Base-by-base conservation (phyloP, 495 filamentous ascomycete genomes). In the Sporormia fimetaria region DNA sequence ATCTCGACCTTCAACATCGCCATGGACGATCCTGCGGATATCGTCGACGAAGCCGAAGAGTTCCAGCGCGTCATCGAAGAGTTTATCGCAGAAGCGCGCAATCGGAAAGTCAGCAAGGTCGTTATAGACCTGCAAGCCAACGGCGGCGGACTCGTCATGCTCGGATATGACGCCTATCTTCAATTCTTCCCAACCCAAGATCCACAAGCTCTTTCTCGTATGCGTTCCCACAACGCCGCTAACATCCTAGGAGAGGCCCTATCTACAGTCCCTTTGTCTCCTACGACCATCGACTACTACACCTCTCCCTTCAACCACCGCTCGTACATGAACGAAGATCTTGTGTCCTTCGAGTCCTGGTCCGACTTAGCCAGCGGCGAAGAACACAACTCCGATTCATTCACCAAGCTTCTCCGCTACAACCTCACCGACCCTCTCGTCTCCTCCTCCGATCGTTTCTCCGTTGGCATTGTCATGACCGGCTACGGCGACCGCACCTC, bases 71-170 rank as follows among this genome's bases (percentile, higher is more conserved):
- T 51, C 0, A 28, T 55, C 21, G 33, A 51, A 27, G 16, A 38
- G 2, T 55, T 51, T 40, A 42, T 55, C 12, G n/a, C 32, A 6
- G 21, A 55, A 28, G 41, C 42, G 16, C 9, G 45, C 22, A 27
- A 15, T 0, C 38, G 44, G 14, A 30, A 54, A 0, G 59, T 59
- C 31, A 53, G 24, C 6, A 63, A 63, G 39, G 33, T 59, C 16
- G 53, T 64, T 9, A 54, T 64, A 37, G 61, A 64, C 46, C 44
- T 62, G 20, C 59, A 57, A 28, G 47, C 47, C 9, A 64, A 64
- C 47, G 61, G 61, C 14, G 61, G 61, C 12, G 61, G 61, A 2
- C 57, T 57, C 29, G 52, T 64, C 23, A 39, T 63, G 14, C 56
- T 59, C 22, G 61, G 59, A 9, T 64, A 62, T 42, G 59, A 64